Percentiles rank a stretch among this genome's conserved stretches.
phyloP scores from a whole-genome alignment of 2,329 filamentous ascomycete species.

The Scytalidium sp. region DNA sequence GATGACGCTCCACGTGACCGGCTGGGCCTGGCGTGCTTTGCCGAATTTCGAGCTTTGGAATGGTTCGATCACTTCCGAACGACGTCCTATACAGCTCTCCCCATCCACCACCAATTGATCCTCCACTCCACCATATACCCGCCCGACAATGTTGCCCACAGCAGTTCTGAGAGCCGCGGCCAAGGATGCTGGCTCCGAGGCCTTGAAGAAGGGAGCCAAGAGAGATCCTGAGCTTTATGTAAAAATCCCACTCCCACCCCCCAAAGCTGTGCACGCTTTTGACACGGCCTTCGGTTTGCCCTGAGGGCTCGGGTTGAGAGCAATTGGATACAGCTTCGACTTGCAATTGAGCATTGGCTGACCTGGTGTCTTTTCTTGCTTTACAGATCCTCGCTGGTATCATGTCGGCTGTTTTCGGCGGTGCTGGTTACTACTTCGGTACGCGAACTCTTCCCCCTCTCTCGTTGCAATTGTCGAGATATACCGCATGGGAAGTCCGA shows the following conservation, averaged over 20 bases:
- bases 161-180: constrained; percentile 30
- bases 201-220: constrained; percentile 61
- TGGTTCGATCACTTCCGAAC: background rate
- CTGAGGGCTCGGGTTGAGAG: no score
- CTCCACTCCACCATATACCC: background rate
- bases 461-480: background rate
- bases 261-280: background rate
- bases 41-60: background rate
- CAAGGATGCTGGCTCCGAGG: constrained; percentile 41
- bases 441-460: constrained; percentile 20
- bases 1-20: background rate
- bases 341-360: constrained; percentile 4
- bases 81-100: background rate
- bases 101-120: constrained; percentile 7
- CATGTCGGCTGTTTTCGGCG: constrained; percentile 83
- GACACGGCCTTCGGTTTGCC: no score
- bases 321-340: background rate
- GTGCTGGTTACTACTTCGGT: constrained; percentile 90
- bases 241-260: constrained; percentile 33
- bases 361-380: constrained; percentile 9
- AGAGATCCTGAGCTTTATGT: constrained; percentile 75
- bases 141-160: constrained; percentile 25
- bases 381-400: constrained; percentile 81
- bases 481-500: constrained; percentile 16
- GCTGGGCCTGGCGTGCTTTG: background rate